phyloP scores from a whole-genome alignment of 208 protist genomes.

The Naegleria fowleri region DNA sequence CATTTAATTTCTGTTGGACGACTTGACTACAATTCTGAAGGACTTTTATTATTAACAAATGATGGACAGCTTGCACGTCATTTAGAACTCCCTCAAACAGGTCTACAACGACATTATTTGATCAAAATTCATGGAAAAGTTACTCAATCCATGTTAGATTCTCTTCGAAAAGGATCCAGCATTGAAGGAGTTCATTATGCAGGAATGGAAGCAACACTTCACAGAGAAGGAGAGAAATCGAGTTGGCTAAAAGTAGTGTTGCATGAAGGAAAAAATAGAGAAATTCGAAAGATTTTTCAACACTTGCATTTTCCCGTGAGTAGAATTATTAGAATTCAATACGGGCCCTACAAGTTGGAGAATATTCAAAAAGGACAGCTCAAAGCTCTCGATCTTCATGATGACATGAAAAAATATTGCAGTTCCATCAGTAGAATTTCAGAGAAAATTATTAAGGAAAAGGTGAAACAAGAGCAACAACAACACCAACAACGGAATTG shows the following conservation, averaged over 20 bases:
- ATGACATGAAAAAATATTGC: not conserved
- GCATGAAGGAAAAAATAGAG: conserved; percentile 16
- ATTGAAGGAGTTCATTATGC: conserved; percentile 1
- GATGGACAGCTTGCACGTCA: not conserved
- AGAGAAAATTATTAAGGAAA: too few species aligned
- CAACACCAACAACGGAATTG: too few species aligned
- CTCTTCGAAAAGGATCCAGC: not conserved
- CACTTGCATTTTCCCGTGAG: not conserved
- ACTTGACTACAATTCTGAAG: conserved; percentile 23
- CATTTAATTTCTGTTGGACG: conserved; percentile 24
- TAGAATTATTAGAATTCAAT: not conserved
- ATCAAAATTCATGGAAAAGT: not conserved
- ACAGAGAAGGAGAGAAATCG: not conserved
- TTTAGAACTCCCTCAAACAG: not conserved
- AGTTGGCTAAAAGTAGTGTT: not conserved
- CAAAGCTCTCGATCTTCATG: not conserved
- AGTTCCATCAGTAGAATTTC: too few species aligned
- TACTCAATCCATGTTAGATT: not conserved
- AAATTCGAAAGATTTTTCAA: conserved; percentile 22
- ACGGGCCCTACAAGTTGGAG: conserved; percentile 6
- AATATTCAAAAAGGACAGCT: not conserved
- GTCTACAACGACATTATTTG: not conserved
- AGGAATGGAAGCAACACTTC: not conserved
- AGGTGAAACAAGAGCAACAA: too few species aligned
- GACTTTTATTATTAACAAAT: conserved; percentile 24